Evolutionary conservation across 2,329 filamentous ascomycete species (phyloP).

Genomic region (Moelleriella libera): DNA sequence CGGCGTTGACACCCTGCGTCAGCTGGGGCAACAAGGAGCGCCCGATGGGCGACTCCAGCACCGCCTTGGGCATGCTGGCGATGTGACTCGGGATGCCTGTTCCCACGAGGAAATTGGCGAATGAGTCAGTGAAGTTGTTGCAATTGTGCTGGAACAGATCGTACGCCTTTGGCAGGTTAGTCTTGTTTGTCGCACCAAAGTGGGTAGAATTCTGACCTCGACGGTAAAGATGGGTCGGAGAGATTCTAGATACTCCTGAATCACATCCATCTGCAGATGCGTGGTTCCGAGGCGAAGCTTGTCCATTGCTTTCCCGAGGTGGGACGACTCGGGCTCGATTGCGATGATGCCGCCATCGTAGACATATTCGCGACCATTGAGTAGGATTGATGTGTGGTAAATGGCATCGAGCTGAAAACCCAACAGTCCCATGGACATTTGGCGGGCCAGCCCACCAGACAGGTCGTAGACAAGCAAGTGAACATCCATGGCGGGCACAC

Average conservation of each 20-base stretch:
- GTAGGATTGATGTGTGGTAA: slow-evolving; percentile 84
- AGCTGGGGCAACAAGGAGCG: slow-evolving; percentile 71
- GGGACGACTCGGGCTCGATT: slow-evolving; percentile 67
- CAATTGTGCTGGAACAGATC: slow-evolving; percentile 87
- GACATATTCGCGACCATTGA: slow-evolving; percentile 76
- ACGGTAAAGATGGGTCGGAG: slow-evolving; percentile 69
- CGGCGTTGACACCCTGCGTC: slow-evolving; percentile 34
- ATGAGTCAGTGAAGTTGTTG: slow-evolving; percentile 94
- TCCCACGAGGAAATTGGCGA: slow-evolving; percentile 78
- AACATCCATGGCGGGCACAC: slow-evolving; percentile 46
- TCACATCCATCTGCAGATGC: slow-evolving; percentile 62
- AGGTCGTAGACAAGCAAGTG: slow-evolving; percentile 69
- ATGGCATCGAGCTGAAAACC: slow-evolving; percentile 69
- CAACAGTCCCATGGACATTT: slow-evolving; percentile 38
- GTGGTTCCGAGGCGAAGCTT: slow-evolving; percentile 62
- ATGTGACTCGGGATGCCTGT: slow-evolving; percentile 83
- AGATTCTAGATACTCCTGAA: slow-evolving; percentile 79
- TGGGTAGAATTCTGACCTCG: slow-evolving; percentile 33
- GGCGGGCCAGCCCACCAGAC: slow-evolving; percentile 43
- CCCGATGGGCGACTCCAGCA: slow-evolving; percentile 76
- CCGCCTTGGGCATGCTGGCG: slow-evolving; percentile 67
- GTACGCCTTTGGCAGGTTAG: slow-evolving; percentile 47
- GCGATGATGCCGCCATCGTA: slow-evolving; percentile 81
- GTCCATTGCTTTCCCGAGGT: slow-evolving; percentile 75
- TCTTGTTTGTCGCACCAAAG: background rate